phyloP scores from a whole-genome alignment of 495 filamentous ascomycete genomes.

The Bacidia gigantensis region DNA sequence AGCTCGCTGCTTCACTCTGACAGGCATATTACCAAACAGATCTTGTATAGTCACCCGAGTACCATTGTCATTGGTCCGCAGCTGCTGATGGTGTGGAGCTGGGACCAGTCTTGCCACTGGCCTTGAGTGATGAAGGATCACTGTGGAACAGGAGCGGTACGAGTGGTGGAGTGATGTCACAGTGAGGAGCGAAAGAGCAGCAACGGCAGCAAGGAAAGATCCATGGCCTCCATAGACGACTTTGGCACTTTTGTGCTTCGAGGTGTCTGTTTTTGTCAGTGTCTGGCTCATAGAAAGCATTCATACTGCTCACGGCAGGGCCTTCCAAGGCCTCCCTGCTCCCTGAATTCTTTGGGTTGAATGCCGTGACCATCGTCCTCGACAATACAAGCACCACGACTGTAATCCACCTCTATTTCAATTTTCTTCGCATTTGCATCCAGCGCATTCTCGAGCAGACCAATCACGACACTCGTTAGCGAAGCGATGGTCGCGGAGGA shows the following conservation, averaged over 20 bases:
- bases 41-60: constrained; percentile 71
- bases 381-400: constrained; percentile 63
- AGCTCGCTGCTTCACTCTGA: constrained; percentile 76
- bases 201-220: constrained; percentile 63
- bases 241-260: constrained; percentile 42
- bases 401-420: constrained; percentile 58
- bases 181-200: constrained; percentile 60
- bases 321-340: constrained; percentile 59
- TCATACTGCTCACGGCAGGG: constrained; percentile 46
- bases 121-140: constrained; percentile 58
- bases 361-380: constrained; percentile 87
- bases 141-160: constrained; percentile 50
- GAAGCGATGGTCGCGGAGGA: constrained; percentile 69
- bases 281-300: background rate
- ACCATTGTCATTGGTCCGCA: constrained; percentile 48
- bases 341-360: constrained; percentile 50
- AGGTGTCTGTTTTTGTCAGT: constrained; percentile 47
- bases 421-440: constrained; percentile 66
- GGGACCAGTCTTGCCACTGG: constrained; percentile 54
- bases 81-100: constrained; percentile 44
- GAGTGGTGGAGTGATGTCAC: constrained; percentile 61
- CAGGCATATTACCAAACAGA: constrained; percentile 90
- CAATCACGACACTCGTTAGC: constrained; percentile 56
- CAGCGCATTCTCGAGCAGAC: constrained; percentile 74
- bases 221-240: constrained; percentile 55